phyloP scores from a whole-genome alignment of 768 basidiomycete species.

The Rhizopogon rudus region DNA sequence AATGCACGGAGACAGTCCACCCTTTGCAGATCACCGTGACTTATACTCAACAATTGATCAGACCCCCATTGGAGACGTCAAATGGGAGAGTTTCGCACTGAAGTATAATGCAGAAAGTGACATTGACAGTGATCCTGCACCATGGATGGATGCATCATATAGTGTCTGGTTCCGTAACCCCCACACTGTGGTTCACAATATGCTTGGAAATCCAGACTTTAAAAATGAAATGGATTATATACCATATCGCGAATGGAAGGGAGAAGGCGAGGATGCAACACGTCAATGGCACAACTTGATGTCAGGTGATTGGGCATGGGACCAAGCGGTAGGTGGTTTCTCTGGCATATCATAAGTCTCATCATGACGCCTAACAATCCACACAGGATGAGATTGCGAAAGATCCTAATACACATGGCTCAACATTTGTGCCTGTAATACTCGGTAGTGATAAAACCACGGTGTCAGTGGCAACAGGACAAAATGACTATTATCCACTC shows the following conservation, averaged over 20 bases:
- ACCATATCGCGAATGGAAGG: conserved; percentile 7
- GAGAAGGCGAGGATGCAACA: too few relatives aligned
- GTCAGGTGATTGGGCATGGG: conserved; percentile 13
- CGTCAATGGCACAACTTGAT: background rate
- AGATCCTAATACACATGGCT: conserved; percentile 12
- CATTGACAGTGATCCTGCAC: too few relatives aligned
- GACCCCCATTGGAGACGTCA: too few relatives aligned
- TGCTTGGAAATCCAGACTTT: conserved; percentile 19
- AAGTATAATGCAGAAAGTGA: too few relatives aligned
- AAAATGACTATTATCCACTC: conserved; percentile 22
- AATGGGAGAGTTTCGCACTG: too few relatives aligned
- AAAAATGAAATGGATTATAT: conserved; percentile 14
- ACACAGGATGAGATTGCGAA: conserved; percentile 18
- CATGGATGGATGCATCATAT: too few relatives aligned
- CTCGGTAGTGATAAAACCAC: conserved; percentile 23
- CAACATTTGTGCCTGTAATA: conserved; percentile 16
- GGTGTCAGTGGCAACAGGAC: conserved; percentile 19
- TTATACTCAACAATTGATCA: too few relatives aligned
- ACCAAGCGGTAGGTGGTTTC: background rate
- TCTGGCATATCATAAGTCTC: background rate
- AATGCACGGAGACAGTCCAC: too few relatives aligned
- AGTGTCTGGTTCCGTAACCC: background rate
- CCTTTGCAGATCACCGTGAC: too few relatives aligned
- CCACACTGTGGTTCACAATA: conserved; percentile 6
- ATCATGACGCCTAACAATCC: background rate